phyloP scores from a whole-genome alignment of 192 early-diverging fungal genomes.

The Coemansia sp. region DNA sequence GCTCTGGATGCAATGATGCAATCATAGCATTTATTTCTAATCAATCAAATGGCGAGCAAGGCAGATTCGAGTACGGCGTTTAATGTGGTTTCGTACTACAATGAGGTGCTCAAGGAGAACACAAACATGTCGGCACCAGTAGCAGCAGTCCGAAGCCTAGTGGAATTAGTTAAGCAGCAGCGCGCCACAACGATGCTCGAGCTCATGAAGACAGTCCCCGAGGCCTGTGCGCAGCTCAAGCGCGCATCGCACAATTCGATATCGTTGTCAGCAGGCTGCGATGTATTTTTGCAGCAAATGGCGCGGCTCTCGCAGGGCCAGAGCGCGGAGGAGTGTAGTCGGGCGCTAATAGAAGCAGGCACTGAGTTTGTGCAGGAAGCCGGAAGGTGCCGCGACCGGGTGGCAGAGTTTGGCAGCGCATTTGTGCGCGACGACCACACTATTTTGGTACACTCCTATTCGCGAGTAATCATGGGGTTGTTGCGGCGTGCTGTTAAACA shows the following conservation, averaged over 20 bases:
- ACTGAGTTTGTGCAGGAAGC: slow-evolving; percentile 77
- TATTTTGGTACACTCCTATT: slow-evolving; percentile 95
- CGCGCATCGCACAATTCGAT: slow-evolving; percentile 71
- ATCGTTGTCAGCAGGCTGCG: slow-evolving; percentile 85
- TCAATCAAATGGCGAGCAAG: slow-evolving; percentile 2
- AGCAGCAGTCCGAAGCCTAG: slow-evolving; percentile 73
- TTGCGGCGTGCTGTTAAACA: slow-evolving; percentile 70
- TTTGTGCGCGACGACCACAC: slow-evolving; percentile 84
- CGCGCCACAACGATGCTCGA: slow-evolving; percentile 86
- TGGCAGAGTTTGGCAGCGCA: slow-evolving; percentile 76
- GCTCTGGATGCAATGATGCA: too few relatives aligned
- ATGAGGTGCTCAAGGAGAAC: slow-evolving; percentile 25
- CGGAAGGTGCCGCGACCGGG: slow-evolving; percentile 68
- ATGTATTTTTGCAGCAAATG: slow-evolving; percentile 72
- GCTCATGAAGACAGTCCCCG: slow-evolving; percentile 78
- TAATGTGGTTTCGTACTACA: slow-evolving; percentile 44
- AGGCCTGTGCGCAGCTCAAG: slow-evolving; percentile 69
- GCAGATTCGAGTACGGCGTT: slow-evolving; percentile 7
- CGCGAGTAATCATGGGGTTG: slow-evolving; percentile 89
- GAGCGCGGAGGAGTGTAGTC: slow-evolving; percentile 74
- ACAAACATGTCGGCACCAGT: slow-evolving; percentile 76
- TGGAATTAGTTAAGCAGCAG: slow-evolving; percentile 68
- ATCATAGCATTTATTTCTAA: too few relatives aligned
- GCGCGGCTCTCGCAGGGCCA: slow-evolving; percentile 39
- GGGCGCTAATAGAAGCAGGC: slow-evolving; percentile 69